Conservation (phyloP, 1,284 basidiomycete species). For the Fomitopsis betulina region DNA sequence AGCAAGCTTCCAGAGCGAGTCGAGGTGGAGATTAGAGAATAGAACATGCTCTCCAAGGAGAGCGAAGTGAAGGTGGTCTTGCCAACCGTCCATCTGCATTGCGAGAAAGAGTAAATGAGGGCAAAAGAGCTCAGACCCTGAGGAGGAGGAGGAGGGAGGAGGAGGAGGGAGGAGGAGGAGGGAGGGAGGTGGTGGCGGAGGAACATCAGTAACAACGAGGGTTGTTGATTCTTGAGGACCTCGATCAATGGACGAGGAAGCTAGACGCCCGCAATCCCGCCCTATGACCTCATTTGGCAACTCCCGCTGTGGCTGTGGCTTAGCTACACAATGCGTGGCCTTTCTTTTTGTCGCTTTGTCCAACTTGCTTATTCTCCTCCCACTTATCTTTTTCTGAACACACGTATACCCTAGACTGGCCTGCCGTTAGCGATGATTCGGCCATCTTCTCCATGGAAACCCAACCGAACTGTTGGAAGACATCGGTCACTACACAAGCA, state of each 20-base stretch:
- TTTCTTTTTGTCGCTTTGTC: not conserved
- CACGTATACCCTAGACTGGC: too few relatives aligned
- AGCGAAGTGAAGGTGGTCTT: conserved; percentile 47
- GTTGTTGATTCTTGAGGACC: not conserved
- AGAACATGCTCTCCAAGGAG: conserved; percentile 56
- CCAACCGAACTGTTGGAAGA: too few relatives aligned
- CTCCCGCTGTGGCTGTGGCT: not conserved
- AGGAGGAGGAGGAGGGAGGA: not conserved
- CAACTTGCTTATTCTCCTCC: too few relatives aligned
- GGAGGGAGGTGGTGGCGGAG: not conserved
- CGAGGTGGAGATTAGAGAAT: conserved; percentile 44
- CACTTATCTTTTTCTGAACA: too few relatives aligned
- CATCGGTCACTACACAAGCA: too few relatives aligned
- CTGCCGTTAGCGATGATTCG: too few relatives aligned
- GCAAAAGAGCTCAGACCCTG: not conserved
- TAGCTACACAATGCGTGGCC: not conserved
- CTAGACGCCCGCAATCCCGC: not conserved
- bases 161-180: not conserved
- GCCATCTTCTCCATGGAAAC: too few relatives aligned
- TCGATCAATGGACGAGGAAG: not conserved
- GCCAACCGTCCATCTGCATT: conserved; percentile 36
- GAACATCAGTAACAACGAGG: not conserved
- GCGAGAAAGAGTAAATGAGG: not conserved
- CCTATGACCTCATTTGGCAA: not conserved
- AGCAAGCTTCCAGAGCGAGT: conserved; percentile 42